Evolutionary conservation across 805 yeast genomes (phyloP), one percentile per base, ranked within the genome.

Genomic region (Schizosaccharomyces japonicus): DNA sequence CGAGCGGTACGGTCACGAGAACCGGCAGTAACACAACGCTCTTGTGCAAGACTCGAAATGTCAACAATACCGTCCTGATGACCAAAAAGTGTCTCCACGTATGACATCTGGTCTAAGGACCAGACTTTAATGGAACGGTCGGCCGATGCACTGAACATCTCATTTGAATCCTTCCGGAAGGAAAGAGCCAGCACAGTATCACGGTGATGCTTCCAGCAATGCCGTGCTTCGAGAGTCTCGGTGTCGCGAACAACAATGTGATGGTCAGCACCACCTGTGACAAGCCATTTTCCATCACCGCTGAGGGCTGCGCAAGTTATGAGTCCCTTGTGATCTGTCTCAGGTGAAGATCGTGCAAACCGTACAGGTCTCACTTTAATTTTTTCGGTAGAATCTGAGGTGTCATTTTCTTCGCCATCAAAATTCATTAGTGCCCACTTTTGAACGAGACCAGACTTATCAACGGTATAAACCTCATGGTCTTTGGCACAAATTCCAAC

Each of bases 11-110:
- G 76, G 63, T 90, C 98, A 55, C 96, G 74, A 2, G 93, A 70
- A 15, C 98, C 98, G 29, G 87, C 96, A 25, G 94, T 82, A 15
- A 90, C 85, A 66, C 98, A 90, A 50, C 95, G 74, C 58, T 90
- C 96, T 60, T 76, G 76, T 7, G 73, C 72, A 51, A 90, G 65
- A 0, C 95, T 83, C 21, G 83, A 65, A 48, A 90, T 77, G 57
- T 78, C 95, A 39, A 72, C 70, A 42, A 87, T 85, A 48, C 73
- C 66, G 58, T 90, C 98, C 64, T 90, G 96, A 63, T 90, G 98
- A 2, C 98, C 98, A 59, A 82, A 90, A 44, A 90, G 65, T 3
- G 81, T 78, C 65, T 90, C 98, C 57, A 87, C 69, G 61, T 83
- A 93, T 3, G 94, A 77, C 57, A 78, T 71, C 62, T 84, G 95